These are phyloP conservation scores for Thermothelomyces thermophilus DNA, from an alignment of 2,329 filamentous ascomycete species.

Conservation along the genomic window DNA sequence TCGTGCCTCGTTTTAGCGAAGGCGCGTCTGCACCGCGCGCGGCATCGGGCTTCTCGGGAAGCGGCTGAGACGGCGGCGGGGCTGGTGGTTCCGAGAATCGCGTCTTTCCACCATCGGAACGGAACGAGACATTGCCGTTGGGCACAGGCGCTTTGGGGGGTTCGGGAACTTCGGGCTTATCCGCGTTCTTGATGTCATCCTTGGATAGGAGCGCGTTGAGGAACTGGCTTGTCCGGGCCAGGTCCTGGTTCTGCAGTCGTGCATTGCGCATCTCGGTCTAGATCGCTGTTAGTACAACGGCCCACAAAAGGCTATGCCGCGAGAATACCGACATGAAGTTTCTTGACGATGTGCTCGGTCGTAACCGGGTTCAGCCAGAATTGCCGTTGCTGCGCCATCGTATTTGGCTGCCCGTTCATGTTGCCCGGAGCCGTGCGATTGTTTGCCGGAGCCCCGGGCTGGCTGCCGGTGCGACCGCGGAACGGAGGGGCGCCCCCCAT, in stretches of 20 bases:
- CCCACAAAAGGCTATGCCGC: no score
- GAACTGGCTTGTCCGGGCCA: conserved; percentile 75
- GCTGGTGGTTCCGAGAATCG: conserved; percentile 90
- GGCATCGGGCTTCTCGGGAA: conserved; percentile 86
- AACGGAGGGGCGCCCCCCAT: conserved; percentile 58
- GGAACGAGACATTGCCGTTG: conserved; percentile 51
- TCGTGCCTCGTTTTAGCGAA: conserved; percentile 67
- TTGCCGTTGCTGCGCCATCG: conserved; percentile 66
- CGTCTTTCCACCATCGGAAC: conserved; percentile 64
- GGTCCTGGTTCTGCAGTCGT: conserved; percentile 77
- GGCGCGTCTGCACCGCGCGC: conserved; percentile 42
- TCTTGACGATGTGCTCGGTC: conserved; percentile 90
- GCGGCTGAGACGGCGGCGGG: conserved; percentile 83
- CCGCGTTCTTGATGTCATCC: conserved; percentile 55
- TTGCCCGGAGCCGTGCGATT: conserved; percentile 53
- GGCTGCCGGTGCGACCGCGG: conserved; percentile 63
- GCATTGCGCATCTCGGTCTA: conserved; percentile 88
- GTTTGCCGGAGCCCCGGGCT: conserved; percentile 55
- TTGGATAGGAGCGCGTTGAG: conserved; percentile 69
- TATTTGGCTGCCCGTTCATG: conserved; percentile 46
- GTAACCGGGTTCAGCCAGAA: conserved; percentile 86
- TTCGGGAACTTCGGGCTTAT: conserved; percentile 45
- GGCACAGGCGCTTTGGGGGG: conserved; percentile 40
- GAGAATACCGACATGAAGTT: conserved; percentile 59
- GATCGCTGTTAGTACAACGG: conserved; percentile 10